Evolutionary conservation across 495 filamentous ascomycete species (phyloP), one percentile per base, ranked within the genome.

Genomic region (Xylaria cubensis): DNA sequence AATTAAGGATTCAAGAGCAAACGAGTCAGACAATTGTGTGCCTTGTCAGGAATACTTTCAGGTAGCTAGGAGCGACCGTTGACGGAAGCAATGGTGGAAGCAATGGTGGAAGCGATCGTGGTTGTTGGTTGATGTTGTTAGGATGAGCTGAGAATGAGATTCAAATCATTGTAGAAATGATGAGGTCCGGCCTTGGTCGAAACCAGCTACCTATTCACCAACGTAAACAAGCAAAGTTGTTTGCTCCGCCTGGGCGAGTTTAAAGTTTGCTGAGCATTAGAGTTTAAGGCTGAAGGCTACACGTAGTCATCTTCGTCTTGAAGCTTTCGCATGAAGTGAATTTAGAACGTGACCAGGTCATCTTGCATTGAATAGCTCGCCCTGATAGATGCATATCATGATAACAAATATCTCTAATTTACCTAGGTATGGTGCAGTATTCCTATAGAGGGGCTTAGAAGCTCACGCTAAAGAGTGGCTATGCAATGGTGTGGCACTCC

Each of bases 101-200:
- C 19, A 8, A 29, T 32, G 51, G 6, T 61, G 48, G 24, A 21
- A 61, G 67, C 19, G 26, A 19, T 15, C 3, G 12, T 2, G 12
- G 53, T 17, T 6, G 53, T 56, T 32, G 53, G 53, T 56, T 32
- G 53, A 17, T 15, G 24, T 24, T 67, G 41, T 46, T 2, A 50
- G 42, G 44, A 50, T 39, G 34, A 41, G 29, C 6, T 17, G 34
- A 55, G 50, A 5, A 21, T 44, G 32, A 51, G 34, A 26, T 67
- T 50, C 50, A 56, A 67, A 48, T 10, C 63, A 65, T 65, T 17
- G 24, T 64, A 42, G 34, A 19, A 48, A 26, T 26, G 39, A 64
- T 42, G 21, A 26, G 59, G n/a, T 19, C 1, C 12, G 48, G 21
- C 48, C 24, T 26, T 10, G 21, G 13, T 32, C 2, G 58, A 9